phyloP scores from a whole-genome alignment of 2,329 filamentous ascomycete species.

The Diaporthe australafricana region DNA sequence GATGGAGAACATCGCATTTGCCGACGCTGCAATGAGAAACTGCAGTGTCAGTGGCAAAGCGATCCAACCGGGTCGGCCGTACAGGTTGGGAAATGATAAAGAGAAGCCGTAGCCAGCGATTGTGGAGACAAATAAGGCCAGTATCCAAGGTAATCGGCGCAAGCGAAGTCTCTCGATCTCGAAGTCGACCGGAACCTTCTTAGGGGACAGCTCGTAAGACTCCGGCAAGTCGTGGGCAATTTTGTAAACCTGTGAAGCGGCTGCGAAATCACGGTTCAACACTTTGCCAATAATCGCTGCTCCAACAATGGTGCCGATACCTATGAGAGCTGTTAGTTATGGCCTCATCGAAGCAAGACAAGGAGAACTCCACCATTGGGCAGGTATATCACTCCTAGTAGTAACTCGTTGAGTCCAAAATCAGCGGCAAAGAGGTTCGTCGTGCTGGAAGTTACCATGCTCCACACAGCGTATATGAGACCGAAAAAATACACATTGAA shows the following conservation, averaged over 20 bases:
- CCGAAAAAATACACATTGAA: constrained; percentile 55
- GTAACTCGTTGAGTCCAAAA: constrained; percentile 42
- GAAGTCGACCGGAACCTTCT: constrained; percentile 50
- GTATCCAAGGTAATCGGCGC: constrained; percentile 52
- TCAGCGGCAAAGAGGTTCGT: constrained; percentile 50
- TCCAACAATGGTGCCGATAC: constrained; percentile 53
- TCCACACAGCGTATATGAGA: constrained; percentile 59
- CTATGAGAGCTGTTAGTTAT: not conserved
- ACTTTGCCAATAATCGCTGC: constrained; percentile 54
- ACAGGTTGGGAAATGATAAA: constrained; percentile 33
- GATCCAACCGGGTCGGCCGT: constrained; percentile 41
- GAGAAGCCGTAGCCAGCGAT: constrained; percentile 51
- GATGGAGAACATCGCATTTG: constrained; percentile 52
- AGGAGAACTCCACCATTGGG: constrained; percentile 39
- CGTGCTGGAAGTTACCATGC: constrained; percentile 59
- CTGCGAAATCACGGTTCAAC: constrained; percentile 53
- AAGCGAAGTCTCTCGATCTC: constrained; percentile 55
- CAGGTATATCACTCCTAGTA: constrained; percentile 43
- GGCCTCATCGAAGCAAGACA: rapidly evolving
- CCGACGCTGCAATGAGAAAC: constrained; percentile 50
- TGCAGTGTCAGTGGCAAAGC: constrained; percentile 43
- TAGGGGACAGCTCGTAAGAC: constrained; percentile 41
- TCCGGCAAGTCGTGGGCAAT: constrained; percentile 44
- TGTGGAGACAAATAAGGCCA: constrained; percentile 49
- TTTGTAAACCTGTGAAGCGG: constrained; percentile 44